Conservation (phyloP, 2,329 filamentous ascomycete genomes). For the Penicillium sp. region DNA sequence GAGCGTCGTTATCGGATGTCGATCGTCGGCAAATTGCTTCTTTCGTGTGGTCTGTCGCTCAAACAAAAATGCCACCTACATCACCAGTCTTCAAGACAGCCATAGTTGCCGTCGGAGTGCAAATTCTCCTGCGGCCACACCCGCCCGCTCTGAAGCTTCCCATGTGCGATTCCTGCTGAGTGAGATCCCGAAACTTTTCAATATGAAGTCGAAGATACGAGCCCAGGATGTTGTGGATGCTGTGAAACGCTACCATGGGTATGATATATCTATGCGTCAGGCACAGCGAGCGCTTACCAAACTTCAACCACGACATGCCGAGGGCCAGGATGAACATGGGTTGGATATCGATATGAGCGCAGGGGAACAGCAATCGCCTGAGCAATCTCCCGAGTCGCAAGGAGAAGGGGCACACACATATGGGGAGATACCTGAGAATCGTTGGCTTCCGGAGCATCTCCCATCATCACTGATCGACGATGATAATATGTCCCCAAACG, state of each 20-base stretch:
- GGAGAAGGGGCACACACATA: slow-evolving; percentile 21
- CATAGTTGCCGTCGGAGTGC: slow-evolving; percentile 31
- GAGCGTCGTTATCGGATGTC: slow-evolving; percentile 36
- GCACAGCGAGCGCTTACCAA: slow-evolving; percentile 33
- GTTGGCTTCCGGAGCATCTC: slow-evolving; percentile 29
- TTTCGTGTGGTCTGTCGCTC: slow-evolving; percentile 36
- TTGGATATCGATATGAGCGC: slow-evolving; percentile 20
- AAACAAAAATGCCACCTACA: slow-evolving; percentile 35
- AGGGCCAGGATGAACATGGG: slow-evolving; percentile 18
- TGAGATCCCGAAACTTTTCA: slow-evolving; percentile 36
- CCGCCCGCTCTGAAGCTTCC: slow-evolving; percentile 35
- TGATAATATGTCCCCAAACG: slow-evolving; percentile 19
- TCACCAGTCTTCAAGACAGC: slow-evolving; percentile 34
- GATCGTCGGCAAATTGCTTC: slow-evolving; percentile 32
- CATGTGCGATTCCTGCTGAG: slow-evolving; percentile 33
- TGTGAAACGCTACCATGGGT: slow-evolving; percentile 36
- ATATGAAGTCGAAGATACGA: slow-evolving; percentile 31
- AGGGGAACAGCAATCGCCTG: slow-evolving; percentile 22
- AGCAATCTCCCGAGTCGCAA: slow-evolving; percentile 22
- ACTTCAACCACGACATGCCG: slow-evolving; percentile 26
- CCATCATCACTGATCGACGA: slow-evolving; percentile 23
- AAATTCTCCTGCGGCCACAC: slow-evolving; percentile 24
- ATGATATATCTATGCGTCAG: slow-evolving; percentile 34
- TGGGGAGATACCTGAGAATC: slow-evolving; percentile 24
- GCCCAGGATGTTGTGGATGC: slow-evolving; percentile 35